Percentiles rank a stretch among this genome's conserved stretches.
These are phyloP conservation scores for Xylaria multiplex DNA, from an alignment of 2,329 filamentous ascomycete species.

Conservation along the genomic window DNA sequence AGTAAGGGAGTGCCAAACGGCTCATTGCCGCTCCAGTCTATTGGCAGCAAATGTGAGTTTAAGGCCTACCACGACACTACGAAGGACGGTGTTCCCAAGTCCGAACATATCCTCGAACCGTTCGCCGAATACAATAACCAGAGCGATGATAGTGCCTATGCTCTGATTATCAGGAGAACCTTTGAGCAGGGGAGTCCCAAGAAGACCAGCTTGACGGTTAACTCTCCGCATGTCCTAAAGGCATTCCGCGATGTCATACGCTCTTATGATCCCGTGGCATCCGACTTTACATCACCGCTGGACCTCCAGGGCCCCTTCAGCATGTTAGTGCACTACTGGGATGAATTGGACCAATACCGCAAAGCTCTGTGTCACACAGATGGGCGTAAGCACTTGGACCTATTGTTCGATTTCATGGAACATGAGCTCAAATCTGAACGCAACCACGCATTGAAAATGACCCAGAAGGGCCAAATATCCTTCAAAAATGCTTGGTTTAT, in stretches of 20 bases:
- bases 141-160: conserved; percentile 41
- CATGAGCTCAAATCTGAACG: conserved; percentile 42
- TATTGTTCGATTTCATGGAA: conserved; percentile 48
- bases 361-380: conserved; percentile 14
- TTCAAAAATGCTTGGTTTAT: conserved; percentile 45
- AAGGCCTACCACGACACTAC: conserved; percentile 42
- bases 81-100: conserved; percentile 29
- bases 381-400: conserved; percentile 40
- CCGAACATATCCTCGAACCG: conserved; percentile 38
- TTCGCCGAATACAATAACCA: conserved; percentile 37
- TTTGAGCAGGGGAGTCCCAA: conserved; percentile 37
- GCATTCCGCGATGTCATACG: conserved; percentile 43
- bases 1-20: neutral
- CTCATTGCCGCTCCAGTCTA: neutral
- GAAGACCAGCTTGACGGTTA: conserved; percentile 41
- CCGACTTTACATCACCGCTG: conserved; percentile 44
- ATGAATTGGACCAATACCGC: conserved; percentile 44
- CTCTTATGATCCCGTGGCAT: conserved; percentile 41
- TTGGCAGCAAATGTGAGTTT: conserved; percentile 43
- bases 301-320: conserved; percentile 41
- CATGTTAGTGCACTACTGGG: conserved; percentile 47
- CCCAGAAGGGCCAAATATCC: conserved; percentile 42
- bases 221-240: conserved; percentile 45
- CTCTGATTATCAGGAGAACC: conserved; percentile 42
- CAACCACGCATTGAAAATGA: conserved; percentile 41